Percentiles rank a stretch among this genome's conserved stretches.
Conservation (phyloP, 768 basidiomycete genomes). For the Coprinellus aureogranulatus region DNA sequence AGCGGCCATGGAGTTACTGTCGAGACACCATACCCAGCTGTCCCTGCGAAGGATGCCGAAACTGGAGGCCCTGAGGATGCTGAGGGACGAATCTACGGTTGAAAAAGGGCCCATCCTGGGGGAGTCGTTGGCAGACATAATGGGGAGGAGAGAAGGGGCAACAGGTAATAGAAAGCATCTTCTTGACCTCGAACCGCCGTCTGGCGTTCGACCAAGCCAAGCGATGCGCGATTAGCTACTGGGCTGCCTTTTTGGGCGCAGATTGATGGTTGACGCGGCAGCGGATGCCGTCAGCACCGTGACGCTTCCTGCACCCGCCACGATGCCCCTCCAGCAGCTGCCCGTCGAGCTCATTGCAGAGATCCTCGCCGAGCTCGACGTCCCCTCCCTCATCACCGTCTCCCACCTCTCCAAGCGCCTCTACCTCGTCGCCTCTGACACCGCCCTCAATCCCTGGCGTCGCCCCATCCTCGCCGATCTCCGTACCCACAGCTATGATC, state of each 20-base stretch:
- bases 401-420: constrained; percentile 64
- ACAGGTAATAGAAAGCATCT: constrained; percentile 11
- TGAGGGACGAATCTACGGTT: constrained; percentile 30
- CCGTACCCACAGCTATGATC: constrained; percentile 44
- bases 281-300: not conserved
- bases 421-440: constrained; percentile 56
- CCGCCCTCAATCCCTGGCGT: constrained; percentile 74
- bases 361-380: constrained; percentile 66
- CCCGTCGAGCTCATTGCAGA: constrained; percentile 79
- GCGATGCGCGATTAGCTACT: not conserved
- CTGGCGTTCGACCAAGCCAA: not conserved
- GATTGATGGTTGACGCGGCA: not conserved
- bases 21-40: constrained; percentile 35
- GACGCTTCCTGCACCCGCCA: not conserved
- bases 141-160: constrained; percentile 10
- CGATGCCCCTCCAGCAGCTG: constrained; percentile 46
- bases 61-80: constrained; percentile 29
- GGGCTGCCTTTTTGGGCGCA: not conserved
- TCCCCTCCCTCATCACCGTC: constrained; percentile 54
- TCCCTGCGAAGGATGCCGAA: constrained; percentile 38
- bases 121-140: constrained; percentile 30
- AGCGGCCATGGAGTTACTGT: not conserved
- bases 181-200: not conserved
- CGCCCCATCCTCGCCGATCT: constrained; percentile 64
- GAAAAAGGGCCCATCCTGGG: constrained; percentile 27